Percentiles rank a stretch among this genome's conserved stretches.
Evolutionary conservation across 1,139 yeast species (phyloP).

Genomic region (Sugiyamaella xylanicola): DNA sequence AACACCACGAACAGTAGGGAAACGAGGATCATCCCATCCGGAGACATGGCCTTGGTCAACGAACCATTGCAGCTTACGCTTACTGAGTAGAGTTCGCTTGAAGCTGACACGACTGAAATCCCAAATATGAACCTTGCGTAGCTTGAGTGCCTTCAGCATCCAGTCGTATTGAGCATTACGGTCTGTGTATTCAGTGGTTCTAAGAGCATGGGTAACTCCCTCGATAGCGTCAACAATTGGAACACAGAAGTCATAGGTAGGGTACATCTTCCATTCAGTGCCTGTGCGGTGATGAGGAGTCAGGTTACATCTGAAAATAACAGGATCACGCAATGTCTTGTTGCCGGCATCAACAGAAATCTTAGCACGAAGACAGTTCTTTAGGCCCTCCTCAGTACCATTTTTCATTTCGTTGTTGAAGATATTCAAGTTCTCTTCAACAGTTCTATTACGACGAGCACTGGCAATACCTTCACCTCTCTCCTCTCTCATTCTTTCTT

Average conservation of each 20-base stretch:
- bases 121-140: slow-evolving; percentile 95
- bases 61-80: slow-evolving; percentile 98
- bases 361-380: slow-evolving; percentile 92
- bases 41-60: slow-evolving; percentile 83
- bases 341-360: slow-evolving; percentile 85
- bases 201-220: slow-evolving; percentile 95
- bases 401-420: slow-evolving; percentile 89
- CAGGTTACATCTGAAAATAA: slow-evolving; percentile 91
- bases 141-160: slow-evolving; percentile 77
- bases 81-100: slow-evolving; percentile 88
- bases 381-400: slow-evolving; percentile 87
- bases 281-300: slow-evolving; percentile 98
- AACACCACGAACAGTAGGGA: slow-evolving; percentile 98
- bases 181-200: slow-evolving; percentile 97
- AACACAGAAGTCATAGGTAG: slow-evolving; percentile 97
- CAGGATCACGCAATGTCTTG: slow-evolving; percentile 96
- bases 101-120: slow-evolving; percentile 97
- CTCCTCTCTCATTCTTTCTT: slow-evolving; percentile 94
- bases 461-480: slow-evolving; percentile 96
- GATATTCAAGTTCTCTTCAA: slow-evolving; percentile 83
- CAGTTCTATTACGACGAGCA: slow-evolving; percentile 83
- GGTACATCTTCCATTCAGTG: slow-evolving; percentile 87
- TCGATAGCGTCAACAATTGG: slow-evolving; percentile 93
- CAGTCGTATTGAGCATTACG: slow-evolving; percentile 97
- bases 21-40: slow-evolving; percentile 98